phyloP scores from a whole-genome alignment of 768 basidiomycete species.

The Hydnum rufescens region DNA sequence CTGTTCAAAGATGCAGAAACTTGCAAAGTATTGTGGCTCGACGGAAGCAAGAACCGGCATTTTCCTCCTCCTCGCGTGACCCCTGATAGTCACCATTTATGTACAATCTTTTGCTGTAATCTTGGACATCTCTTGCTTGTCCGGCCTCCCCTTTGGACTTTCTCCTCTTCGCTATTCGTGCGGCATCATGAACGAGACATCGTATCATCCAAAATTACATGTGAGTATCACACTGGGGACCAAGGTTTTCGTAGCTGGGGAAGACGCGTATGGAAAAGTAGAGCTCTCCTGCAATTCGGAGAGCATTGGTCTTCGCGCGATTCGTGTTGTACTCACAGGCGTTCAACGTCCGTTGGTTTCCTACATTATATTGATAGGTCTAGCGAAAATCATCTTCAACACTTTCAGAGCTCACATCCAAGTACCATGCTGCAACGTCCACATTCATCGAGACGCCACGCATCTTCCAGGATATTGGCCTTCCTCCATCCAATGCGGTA shows the following conservation, averaged over 20 bases:
- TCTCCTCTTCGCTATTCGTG: too few species aligned
- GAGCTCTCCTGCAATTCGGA: too few species aligned
- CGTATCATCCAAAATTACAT: slow-evolving; percentile 60
- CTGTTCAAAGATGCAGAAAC: too few species aligned
- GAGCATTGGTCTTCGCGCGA: slow-evolving; percentile 51
- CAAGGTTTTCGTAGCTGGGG: slow-evolving; percentile 43
- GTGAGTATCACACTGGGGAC: slow-evolving; percentile 41
- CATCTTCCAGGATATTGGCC: slow-evolving; percentile 59
- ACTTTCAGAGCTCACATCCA: slow-evolving; percentile 43
- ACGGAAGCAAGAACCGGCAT: too few species aligned
- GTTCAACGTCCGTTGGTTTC: slow-evolving; percentile 24
- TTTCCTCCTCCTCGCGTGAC: too few species aligned
- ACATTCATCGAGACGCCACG: slow-evolving; percentile 52
- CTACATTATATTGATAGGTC: not conserved
- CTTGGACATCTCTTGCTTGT: too few species aligned
- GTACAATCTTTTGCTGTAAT: too few species aligned
- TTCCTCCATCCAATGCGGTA: slow-evolving; percentile 74
- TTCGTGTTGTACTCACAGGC: slow-evolving; percentile 61
- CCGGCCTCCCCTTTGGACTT: too few species aligned
- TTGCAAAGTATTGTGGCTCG: too few species aligned
- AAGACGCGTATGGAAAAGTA: slow-evolving; percentile 50
- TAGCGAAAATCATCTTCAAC: slow-evolving; percentile 9
- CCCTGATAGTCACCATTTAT: too few species aligned
- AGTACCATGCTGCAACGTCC: slow-evolving; percentile 63
- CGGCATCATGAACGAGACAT: slow-evolving; percentile 80